These are phyloP conservation scores for Aureobasidium zeae DNA, from an alignment of 2,329 filamentous ascomycete species.

Conservation along the genomic window DNA sequence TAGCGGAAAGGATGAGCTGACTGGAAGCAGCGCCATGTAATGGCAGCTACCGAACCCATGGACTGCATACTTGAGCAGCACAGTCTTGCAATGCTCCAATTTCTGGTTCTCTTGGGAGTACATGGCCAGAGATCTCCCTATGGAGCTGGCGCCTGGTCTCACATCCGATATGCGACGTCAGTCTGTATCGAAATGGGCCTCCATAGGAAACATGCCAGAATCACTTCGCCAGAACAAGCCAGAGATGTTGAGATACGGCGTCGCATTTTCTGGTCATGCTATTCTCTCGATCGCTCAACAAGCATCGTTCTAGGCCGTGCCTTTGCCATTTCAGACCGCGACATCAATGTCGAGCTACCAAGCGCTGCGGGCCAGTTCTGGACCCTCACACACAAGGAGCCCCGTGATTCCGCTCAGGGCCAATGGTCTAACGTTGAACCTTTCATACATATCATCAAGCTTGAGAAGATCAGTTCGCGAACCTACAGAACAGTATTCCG, in stretches of 20 bases:
- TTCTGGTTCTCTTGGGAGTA: not conserved
- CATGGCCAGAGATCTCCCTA: not conserved
- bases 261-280: not conserved
- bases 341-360: not conserved
- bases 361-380: no score
- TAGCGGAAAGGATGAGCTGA: not conserved
- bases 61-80: not conserved
- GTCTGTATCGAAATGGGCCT: not conserved
- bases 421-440: no score
- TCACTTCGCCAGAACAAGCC: not conserved
- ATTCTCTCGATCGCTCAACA: not conserved
- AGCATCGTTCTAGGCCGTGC: not conserved
- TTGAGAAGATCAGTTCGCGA: no score
- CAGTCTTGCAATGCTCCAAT: constrained; percentile 1
- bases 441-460: no score
- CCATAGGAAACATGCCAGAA: not conserved
- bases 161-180: not conserved
- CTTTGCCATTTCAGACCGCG: not conserved
- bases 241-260: not conserved
- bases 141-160: not conserved
- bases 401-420: no score
- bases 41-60: not conserved
- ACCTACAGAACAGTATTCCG: no score
- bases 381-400: no score
- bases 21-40: not conserved